Conservation (phyloP, 768 basidiomycete genomes). For the Vararia minispora region DNA sequence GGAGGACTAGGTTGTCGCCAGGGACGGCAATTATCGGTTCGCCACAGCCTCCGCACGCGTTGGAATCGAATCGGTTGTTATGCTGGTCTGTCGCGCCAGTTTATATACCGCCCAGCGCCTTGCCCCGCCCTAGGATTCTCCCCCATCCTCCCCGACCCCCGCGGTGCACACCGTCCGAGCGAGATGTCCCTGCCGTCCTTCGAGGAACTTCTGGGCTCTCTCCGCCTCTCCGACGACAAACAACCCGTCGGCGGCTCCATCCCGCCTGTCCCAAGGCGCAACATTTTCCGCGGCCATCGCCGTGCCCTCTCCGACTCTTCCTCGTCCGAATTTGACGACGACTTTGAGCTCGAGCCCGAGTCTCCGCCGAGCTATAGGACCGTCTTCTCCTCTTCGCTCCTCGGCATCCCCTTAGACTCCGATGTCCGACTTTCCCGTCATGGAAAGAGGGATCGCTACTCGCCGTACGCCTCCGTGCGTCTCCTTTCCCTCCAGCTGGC, state of each 20-base stretch:
- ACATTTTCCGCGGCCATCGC: slow-evolving; percentile 19
- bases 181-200: slow-evolving; percentile 75
- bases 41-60: no score
- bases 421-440: slow-evolving; percentile 16
- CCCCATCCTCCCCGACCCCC: slow-evolving; percentile 14
- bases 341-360: slow-evolving; percentile 10
- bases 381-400: slow-evolving; percentile 13
- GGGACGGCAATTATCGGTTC: no score
- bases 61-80: no score
- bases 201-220: slow-evolving; percentile 76
- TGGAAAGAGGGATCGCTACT: slow-evolving; percentile 18
- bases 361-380: not conserved
- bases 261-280: slow-evolving; percentile 15
- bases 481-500: not conserved
- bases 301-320: slow-evolving; percentile 33
- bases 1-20: not conserved
- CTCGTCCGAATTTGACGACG: slow-evolving; percentile 19
- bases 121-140: slow-evolving; percentile 23
- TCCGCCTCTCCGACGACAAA: slow-evolving; percentile 52
- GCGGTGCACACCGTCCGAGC: slow-evolving; percentile 15
- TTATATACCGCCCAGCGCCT: slow-evolving; percentile 17
- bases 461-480: slow-evolving; percentile 24
- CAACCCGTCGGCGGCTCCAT: slow-evolving; percentile 17
- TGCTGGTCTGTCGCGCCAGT: no score
- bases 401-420: slow-evolving; percentile 18